Evolutionary conservation across 441 rosid species (phyloP), one percentile per base, ranked within the genome.

Genomic region (Populus hybrid): DNA sequence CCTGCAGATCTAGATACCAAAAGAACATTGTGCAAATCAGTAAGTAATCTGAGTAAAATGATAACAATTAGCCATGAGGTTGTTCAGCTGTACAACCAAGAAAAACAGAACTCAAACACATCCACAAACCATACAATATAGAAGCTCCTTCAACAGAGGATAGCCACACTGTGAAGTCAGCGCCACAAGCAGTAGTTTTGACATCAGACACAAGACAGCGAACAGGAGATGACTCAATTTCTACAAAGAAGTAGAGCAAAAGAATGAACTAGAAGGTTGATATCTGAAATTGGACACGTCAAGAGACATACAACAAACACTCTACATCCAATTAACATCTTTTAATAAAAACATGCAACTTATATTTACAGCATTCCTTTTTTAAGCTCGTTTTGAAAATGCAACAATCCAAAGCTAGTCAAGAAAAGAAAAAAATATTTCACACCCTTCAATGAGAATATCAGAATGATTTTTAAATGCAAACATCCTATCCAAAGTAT

Each of bases 161-260:
- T 81, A 96, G 80, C 99, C 98, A 96, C 34, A 90, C 96, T 42
- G 94, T 94, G 80, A 96, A 96, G 3, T 96, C 99, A 75, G 90
- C 98, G 78, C 99, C 99, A 81, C 97, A 94, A 53, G 96, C 93
- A 85, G 91, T 82, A 75, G 73, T 79, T 72, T 89, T 93, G 35
- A 90, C 95, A 71, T 88, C 88, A 77, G 97, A 87, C 66, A 93
- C 97, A 65, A 78, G 87, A 79, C 97, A 93, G 16, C 88, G 93
- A 80, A 94, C 90, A 36, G 98, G 98, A 73, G 94, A 91, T 16
- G 88, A 78, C 85, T 92, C 98, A 69, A 84, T 69, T 83, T 93
- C 96, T 90, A 81, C 86, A 88, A 72, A 74, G 77, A 71, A 34
- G 77, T 42, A 69, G 72, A 70, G 70, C 30, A 70, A 70, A 61